Evolutionary conservation across 2,329 filamentous ascomycete genomes (phyloP).

Genomic region (Colletotrichum camelliae): DNA sequence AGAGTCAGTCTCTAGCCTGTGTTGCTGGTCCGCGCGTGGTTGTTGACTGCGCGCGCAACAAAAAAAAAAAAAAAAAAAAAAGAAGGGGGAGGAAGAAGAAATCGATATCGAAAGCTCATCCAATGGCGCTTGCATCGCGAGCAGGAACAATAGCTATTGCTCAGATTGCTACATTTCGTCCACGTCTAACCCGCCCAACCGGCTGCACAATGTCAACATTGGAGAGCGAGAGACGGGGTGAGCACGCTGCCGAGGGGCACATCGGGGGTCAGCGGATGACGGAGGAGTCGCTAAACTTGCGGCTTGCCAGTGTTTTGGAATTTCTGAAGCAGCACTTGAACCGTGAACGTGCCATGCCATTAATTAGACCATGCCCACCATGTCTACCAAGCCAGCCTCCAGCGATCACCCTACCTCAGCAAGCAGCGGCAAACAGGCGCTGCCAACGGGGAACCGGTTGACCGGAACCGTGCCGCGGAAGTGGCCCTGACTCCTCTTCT

Average conservation of each 20-base stretch:
- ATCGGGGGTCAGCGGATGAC: neutral
- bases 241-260: neutral
- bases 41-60: neutral
- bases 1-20: neutral
- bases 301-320: neutral
- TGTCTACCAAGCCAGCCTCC: neutral
- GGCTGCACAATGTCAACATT: neutral
- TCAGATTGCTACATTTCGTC: neutral
- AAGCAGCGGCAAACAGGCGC: neutral
- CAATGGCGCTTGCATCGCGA: neutral
- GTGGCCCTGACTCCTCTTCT: neutral
- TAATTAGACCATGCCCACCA: neutral
- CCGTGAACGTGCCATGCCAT: neutral
- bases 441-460: slow-evolving; percentile 11
- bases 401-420: neutral
- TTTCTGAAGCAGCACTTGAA: slow-evolving; percentile 2
- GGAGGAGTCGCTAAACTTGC: neutral
- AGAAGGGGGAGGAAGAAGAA: too few relatives aligned
- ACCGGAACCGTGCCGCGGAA: slow-evolving; percentile 14
- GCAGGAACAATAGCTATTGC: neutral
- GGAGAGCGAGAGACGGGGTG: neutral
- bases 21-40: neutral
- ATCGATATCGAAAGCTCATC: neutral
- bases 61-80: neutral
- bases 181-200: neutral